A percentile compares a stretch with the other conserved stretches of the same genome.
These are phyloP conservation scores for Eleusine indica DNA, from an alignment of 176 grass and related monocot species.

Conservation along the genomic window DNA sequence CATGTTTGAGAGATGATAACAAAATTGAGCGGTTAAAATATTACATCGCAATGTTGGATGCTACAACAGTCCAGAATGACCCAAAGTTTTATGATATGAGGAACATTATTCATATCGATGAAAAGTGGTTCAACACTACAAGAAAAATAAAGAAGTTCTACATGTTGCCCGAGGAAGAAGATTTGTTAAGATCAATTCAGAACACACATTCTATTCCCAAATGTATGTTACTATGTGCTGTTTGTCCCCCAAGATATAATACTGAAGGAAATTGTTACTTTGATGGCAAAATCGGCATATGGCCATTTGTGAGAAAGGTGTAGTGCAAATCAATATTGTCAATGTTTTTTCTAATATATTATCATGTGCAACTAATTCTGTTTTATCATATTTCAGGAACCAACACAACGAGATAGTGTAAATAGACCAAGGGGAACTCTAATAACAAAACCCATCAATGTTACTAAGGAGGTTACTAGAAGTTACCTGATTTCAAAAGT, in stretches of 20 bases:
- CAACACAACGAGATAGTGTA: not conserved
- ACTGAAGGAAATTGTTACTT: not conserved
- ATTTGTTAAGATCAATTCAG: too few relatives aligned
- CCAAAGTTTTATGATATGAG: not conserved
- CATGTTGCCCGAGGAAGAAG: too few relatives aligned
- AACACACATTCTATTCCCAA: not conserved
- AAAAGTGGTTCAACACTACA: not conserved
- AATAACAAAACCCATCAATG: not conserved
- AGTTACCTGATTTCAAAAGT: too few relatives aligned
- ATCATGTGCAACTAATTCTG: not conserved
- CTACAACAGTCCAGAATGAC: not conserved
- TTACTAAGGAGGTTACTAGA: not conserved
- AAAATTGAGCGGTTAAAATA: not conserved
- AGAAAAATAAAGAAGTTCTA: too few relatives aligned
- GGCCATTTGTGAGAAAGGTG: not conserved
- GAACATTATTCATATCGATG: not conserved
- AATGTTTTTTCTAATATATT: not conserved
- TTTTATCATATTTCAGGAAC: not conserved
- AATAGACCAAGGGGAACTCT: not conserved
- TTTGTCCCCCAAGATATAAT: not conserved
- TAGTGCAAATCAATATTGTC: not conserved
- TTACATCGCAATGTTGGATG: not conserved
- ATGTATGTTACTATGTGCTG: not conserved
- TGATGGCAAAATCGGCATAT: not conserved
- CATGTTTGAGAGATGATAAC: not conserved